Base-by-base conservation (phyloP, 2,329 filamentous ascomycete species). In the Stromatinia cepivora region DNA sequence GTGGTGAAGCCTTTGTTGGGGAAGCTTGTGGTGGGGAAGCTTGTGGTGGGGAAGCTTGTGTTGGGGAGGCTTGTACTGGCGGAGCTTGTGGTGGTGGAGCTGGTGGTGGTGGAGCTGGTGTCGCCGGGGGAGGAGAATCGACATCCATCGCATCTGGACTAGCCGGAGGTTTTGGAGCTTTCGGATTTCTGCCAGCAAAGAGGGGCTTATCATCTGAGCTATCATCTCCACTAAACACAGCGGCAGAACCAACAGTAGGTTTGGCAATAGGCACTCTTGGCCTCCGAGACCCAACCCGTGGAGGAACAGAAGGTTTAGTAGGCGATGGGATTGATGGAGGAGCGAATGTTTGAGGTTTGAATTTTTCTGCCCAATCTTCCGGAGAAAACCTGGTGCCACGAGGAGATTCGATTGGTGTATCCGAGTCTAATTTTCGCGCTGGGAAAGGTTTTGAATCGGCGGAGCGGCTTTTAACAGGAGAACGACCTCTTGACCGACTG, bases 91-190 rank as follows among this genome's bases (percentile, higher is more conserved):
- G 20, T 3, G 28, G 22, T 34, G 31, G 20, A 15, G 11, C n/a
- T 36, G 48, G 52, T 46, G 45, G 31, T 28, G 61, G 52, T n/a
- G 39, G 48, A 8, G 61, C 31, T 42, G 39, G 52, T 58, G 52
- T 28, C 20, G 46, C 45, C 10, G 54, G 72, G 61, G 75, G 65
- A 61, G 86, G 85, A 6, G 85, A 82, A 74, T 90, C 88, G 64
- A 90, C 88, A 72, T 90, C 88, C 88, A 90, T 90, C 20, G 87
- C 86, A 69, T 84, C 86, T 3, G 86, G 85, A 71, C 84, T 87
- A 42, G 45, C 53, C 10, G 67, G 48, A 25, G 70, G 50, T 25
- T 64, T 53, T 59, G 70, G 42, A 13, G 61, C 59, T 10, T 62
- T 67, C 31, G 69, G 48, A 46, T 45, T 48, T 81, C 81, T 15